Evolutionary conservation across 2,329 filamentous ascomycete species (phyloP).

Genomic region (Emericellopsis cladophorae): DNA sequence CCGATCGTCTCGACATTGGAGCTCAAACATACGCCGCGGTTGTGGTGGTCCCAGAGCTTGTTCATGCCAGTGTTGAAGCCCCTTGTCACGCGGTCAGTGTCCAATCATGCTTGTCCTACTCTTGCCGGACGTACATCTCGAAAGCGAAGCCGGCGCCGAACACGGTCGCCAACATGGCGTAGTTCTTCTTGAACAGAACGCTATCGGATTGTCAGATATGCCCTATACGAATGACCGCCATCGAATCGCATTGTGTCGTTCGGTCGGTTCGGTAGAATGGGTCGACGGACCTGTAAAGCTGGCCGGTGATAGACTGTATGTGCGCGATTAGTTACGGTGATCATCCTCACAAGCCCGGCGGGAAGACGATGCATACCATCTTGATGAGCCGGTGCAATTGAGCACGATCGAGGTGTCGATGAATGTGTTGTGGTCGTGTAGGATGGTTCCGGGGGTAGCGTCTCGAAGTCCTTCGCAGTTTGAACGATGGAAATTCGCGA

Average conservation of each 20-base stretch:
- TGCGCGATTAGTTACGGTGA: slow-evolving; percentile 20
- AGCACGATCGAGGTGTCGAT: slow-evolving; percentile 1
- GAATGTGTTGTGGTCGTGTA: background rate
- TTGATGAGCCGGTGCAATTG: slow-evolving; percentile 12
- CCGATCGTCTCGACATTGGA: background rate
- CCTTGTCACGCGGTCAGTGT: slow-evolving; percentile 19
- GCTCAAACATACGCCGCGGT: slow-evolving; percentile 66
- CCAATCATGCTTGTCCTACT: background rate
- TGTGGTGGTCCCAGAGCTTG: slow-evolving; percentile 79
- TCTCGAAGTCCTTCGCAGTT: no score
- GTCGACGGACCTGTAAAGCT: slow-evolving; percentile 26
- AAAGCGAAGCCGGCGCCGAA: slow-evolving; percentile 83
- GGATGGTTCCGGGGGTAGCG: no score
- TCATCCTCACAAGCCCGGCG: background rate
- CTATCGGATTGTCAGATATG: slow-evolving; percentile 31
- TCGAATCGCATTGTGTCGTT: slow-evolving; percentile 10
- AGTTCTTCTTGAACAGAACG: slow-evolving; percentile 76
- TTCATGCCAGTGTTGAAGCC: slow-evolving; percentile 73
- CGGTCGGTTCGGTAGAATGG: slow-evolving; percentile 6
- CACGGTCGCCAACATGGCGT: slow-evolving; percentile 73
- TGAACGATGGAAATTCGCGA: slow-evolving; percentile 3
- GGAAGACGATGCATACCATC: slow-evolving; percentile 18
- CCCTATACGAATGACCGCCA: background rate
- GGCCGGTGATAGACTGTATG: slow-evolving; percentile 20
- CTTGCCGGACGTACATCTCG: slow-evolving; percentile 63